Evolutionary conservation across 768 basidiomycete species (phyloP), one percentile per base, ranked within the genome.

Genomic region (Gymnopilus junonius): DNA sequence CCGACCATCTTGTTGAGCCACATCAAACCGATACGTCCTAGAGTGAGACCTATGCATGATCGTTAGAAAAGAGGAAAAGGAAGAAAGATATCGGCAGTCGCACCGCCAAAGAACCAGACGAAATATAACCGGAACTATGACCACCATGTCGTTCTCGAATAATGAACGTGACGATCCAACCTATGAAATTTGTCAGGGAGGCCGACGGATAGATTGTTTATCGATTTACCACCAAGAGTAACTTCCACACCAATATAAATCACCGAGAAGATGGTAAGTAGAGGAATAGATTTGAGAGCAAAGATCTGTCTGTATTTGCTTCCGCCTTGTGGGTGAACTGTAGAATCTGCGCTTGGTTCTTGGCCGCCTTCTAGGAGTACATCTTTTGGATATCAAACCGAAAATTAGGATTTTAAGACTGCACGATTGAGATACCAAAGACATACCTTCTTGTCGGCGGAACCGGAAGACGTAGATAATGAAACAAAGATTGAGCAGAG

Each of bases 211-310:
- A 32, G 35, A 25, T 29, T 2, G 32, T 25, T 40, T 12, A 14
- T 17, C 20, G 1, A 15, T 65, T 46, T 54, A 80, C 83, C 82
- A 58, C 83, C 83, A 55, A 82, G 77, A 0, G 82, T 85, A 2
- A 89, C 87, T 67, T 90, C 89, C 2, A 87, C 82, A 8, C 89
- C 89, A 23, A 90, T 86, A 65, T 90, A 90, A 0, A 89, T 81
- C 3, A 89, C 73, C 51, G 83, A 79, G 67, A 87, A 90, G 59
- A 85, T 72, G 0, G 88, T 85, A 12, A 90, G 76, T 20, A 86
- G 75, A 58, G 90, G 88, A 0, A 90, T 85, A 0, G 81, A 77
- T 65, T 79, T 85, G 59, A 79, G 73, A 2, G 72, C 55, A 40
- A 89, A 64, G 57, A 90, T 87, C 65, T 89, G 85, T 14, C 77